Evolutionary conservation across 2,329 filamentous ascomycete genomes (phyloP).

Genomic region (Penicillium paneum): DNA sequence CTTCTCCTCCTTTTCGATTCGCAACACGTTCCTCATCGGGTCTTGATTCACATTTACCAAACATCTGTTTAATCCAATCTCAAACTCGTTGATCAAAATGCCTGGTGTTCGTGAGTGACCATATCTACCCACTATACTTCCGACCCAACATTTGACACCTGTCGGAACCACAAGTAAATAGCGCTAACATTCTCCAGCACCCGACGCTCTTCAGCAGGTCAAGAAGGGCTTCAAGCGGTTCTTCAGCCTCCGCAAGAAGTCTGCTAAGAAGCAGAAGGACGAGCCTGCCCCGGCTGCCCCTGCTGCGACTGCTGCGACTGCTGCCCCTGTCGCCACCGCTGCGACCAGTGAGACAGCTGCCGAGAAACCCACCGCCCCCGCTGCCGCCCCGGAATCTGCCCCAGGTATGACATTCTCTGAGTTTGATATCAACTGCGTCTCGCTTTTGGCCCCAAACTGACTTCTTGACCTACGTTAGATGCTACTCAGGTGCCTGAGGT

Average conservation of each 20-base stretch:
- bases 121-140: not conserved
- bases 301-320: not conserved
- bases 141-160: not conserved
- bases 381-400: not conserved
- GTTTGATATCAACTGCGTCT: not conserved
- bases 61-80: not conserved
- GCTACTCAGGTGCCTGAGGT: not conserved
- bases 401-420: not conserved
- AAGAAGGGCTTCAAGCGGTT: conserved; percentile 10
- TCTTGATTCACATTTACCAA: not conserved
- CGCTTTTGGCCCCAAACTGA: not conserved
- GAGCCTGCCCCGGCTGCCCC: not conserved
- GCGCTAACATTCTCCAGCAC: conserved; percentile 1
- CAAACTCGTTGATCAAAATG: not conserved
- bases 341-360: not conserved
- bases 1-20: conserved; percentile 5
- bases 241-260: conserved; percentile 9
- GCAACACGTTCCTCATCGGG: not conserved
- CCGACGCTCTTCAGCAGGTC: conserved; percentile 5
- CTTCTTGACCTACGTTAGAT: not conserved
- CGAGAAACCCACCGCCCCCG: not conserved
- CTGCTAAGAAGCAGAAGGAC: not conserved
- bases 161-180: not conserved
- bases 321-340: not conserved
- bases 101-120: conserved; percentile 10